Percentiles rank a stretch among this genome's conserved stretches.
Evolutionary conservation across 331 rosid species (phyloP).

Genomic region (Rosa hybrid): DNA sequence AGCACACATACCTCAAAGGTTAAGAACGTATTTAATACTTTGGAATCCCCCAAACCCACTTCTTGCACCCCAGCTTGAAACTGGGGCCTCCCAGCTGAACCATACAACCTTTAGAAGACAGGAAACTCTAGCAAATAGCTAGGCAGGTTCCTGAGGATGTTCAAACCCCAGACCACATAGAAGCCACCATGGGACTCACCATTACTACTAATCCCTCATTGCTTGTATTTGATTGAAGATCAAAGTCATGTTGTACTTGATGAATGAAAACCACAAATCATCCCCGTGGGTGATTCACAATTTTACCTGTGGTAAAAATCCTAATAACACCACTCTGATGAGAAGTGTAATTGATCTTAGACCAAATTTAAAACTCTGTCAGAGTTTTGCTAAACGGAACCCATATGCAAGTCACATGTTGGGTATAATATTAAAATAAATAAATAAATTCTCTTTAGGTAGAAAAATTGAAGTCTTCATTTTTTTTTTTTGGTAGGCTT

Average conservation of each 20-base stretch:
- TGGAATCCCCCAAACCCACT: not conserved
- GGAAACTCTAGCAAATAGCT: not conserved
- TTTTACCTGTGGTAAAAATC: too few relatives aligned
- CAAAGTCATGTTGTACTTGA: not conserved
- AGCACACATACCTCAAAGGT: slow-evolving; percentile 7
- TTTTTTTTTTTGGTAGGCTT: too few relatives aligned
- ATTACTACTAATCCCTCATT: not conserved
- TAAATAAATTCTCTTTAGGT: not conserved
- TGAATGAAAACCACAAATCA: not conserved
- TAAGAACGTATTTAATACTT: not conserved
- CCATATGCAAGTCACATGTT: not conserved
- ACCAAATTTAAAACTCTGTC: not conserved
- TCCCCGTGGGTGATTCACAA: not conserved
- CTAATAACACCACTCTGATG: not conserved
- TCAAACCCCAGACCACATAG: not conserved
- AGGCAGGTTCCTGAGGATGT: not conserved
- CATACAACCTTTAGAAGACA: not conserved
- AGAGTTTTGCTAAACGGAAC: not conserved
- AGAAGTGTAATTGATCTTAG: not conserved
- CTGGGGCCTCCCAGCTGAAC: not conserved
- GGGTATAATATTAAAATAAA: not conserved
- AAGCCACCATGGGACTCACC: not conserved
- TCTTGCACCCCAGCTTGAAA: not conserved
- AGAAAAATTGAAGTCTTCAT: not conserved
- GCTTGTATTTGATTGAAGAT: slow-evolving; percentile 10